These are phyloP conservation scores for Aspergillus sp. DNA, from an alignment of 2,329 filamentous ascomycete genomes.

Conservation along the genomic window DNA sequence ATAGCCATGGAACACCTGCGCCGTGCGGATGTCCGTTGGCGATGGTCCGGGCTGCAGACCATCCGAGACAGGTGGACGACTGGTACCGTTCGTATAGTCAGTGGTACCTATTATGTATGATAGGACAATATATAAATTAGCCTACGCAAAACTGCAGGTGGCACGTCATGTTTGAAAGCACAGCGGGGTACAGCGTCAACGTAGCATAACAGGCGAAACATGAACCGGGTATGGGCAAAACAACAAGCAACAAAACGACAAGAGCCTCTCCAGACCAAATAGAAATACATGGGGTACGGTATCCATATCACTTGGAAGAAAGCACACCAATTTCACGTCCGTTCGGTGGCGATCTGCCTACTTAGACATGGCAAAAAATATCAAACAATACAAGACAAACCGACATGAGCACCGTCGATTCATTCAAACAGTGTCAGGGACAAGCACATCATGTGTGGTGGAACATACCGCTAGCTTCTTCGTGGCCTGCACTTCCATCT, in stretches of 20 bases:
- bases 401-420: conserved; percentile 13
- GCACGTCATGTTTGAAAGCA: conserved; percentile 15
- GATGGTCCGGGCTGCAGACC: conserved; percentile 50
- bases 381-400: conserved; percentile 19
- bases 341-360: conserved; percentile 9
- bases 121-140: conserved; percentile 38
- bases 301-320: conserved; percentile 7
- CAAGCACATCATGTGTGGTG: conserved; percentile 74
- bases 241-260: conserved; percentile 6
- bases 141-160: conserved; percentile 41
- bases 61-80: conserved; percentile 66
- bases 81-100: conserved; percentile 52
- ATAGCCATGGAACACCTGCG: conserved; percentile 74
- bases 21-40: conserved; percentile 68
- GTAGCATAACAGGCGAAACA: conserved; percentile 17
- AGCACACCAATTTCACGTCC: conserved; percentile 2
- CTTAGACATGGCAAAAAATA: conserved; percentile 2
- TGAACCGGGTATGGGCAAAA: conserved; percentile 9
- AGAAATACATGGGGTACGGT: conserved; percentile 17
- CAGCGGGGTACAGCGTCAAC: conserved; percentile 20
- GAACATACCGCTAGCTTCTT: conserved; percentile 97
- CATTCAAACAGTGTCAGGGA: conserved; percentile 14
- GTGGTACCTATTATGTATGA: conserved; percentile 36
- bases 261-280: conserved; percentile 9
- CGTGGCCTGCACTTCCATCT: conserved; percentile 61